Evolutionary conservation across 805 yeast genomes (phyloP).

Genomic region (Metschnikowia amazonensis): DNA sequence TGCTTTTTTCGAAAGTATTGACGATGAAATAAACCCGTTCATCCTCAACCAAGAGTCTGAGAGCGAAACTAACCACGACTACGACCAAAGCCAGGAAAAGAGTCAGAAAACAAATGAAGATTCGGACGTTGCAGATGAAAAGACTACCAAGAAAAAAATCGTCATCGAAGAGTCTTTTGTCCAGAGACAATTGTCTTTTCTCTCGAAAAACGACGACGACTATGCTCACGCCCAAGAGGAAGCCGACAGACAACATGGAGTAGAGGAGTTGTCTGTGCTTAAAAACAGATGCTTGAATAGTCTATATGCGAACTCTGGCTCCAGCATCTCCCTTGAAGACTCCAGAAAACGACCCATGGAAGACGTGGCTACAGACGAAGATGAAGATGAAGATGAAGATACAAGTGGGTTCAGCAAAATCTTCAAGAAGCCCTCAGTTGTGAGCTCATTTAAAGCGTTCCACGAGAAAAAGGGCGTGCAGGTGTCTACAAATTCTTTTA

Average conservation of each 20-base stretch:
- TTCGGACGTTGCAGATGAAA: constrained; percentile 16
- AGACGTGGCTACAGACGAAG: constrained; percentile 22
- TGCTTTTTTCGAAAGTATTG: constrained; percentile 65
- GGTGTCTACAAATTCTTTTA: constrained; percentile 39
- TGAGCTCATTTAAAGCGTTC: constrained; percentile 43
- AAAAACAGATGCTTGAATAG: constrained; percentile 40
- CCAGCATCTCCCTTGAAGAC: constrained; percentile 11
- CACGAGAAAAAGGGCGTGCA: constrained; percentile 36
- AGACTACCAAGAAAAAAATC: constrained; percentile 33
- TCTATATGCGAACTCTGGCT: constrained; percentile 19
- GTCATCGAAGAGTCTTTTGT: constrained; percentile 51
- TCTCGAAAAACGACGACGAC: constrained; percentile 34
- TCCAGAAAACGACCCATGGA: constrained; percentile 7
- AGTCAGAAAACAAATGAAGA: constrained; percentile 7
- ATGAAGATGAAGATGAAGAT: constrained; percentile 32
- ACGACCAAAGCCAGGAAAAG: constrained; percentile 6
- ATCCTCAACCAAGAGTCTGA: constrained; percentile 27
- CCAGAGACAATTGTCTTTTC: constrained; percentile 52
- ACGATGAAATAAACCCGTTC: constrained; percentile 41
- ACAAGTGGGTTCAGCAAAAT: constrained; percentile 38
- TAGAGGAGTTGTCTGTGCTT: constrained; percentile 44
- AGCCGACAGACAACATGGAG: constrained; percentile 36
- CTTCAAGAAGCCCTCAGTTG: constrained; percentile 44
- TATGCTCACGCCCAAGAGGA: constrained; percentile 29
- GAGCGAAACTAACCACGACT: constrained; percentile 22